Conservation (phyloP, 768 basidiomycete species). For the Leccinum ochraceum region DNA sequence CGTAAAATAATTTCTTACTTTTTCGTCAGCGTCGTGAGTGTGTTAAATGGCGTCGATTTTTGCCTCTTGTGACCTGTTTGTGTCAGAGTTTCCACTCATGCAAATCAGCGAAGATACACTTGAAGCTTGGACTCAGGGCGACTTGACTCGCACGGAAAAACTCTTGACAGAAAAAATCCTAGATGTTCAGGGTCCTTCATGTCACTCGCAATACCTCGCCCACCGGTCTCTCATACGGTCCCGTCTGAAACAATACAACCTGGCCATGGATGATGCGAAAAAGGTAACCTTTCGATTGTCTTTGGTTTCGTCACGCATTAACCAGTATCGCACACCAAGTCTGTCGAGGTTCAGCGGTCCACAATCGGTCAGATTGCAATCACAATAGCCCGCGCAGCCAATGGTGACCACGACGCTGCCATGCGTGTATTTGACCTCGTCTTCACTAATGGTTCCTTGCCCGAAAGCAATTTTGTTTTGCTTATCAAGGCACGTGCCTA, state of each 20-base stretch:
- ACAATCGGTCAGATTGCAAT: constrained; percentile 11
- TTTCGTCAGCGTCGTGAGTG: background rate
- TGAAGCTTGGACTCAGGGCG: background rate
- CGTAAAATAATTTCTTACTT: too few species aligned
- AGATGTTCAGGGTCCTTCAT: too few species aligned
- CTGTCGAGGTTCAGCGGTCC: constrained; percentile 8
- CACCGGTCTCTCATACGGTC: background rate
- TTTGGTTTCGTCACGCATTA: too few species aligned
- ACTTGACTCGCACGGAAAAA: background rate
- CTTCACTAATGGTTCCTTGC: background rate
- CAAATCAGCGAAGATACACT: background rate
- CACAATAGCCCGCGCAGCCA: background rate
- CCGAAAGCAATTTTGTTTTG: constrained; percentile 12
- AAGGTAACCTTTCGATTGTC: background rate
- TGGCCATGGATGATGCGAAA: constrained; percentile 7
- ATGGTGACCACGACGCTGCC: constrained; percentile 6
- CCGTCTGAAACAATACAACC: background rate
- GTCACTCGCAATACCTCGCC: constrained; percentile 1
- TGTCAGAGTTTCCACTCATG: background rate
- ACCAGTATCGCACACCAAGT: background rate
- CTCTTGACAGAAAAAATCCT: background rate
- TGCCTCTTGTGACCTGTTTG: background rate
- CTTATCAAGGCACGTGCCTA: constrained; percentile 8
- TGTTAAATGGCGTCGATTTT: accelerated
- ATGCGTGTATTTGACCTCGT: constrained; percentile 13